Percentiles rank a stretch among this genome's conserved stretches.
These are phyloP conservation scores for Mycena filopes DNA, from an alignment of 768 basidiomycete genomes.

Conservation along the genomic window DNA sequence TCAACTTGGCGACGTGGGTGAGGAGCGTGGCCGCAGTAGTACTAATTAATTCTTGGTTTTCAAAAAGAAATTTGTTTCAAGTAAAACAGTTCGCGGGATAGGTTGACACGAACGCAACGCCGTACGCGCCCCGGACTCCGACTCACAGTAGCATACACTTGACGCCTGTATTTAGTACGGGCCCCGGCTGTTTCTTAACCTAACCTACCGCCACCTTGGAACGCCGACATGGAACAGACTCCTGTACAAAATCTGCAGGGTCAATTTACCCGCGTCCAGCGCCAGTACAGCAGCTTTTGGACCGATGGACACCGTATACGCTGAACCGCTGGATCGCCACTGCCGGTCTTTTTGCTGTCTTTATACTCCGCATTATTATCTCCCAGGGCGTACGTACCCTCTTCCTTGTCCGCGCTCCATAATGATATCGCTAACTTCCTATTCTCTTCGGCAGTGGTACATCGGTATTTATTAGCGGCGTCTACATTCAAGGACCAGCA, in stretches of 20 bases:
- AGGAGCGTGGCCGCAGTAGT: neutral
- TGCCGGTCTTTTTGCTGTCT: conserved; percentile 73
- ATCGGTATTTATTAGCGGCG: conserved; percentile 70
- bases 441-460: conserved; percentile 84
- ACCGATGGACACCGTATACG: conserved; percentile 91
- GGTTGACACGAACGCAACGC: no score
- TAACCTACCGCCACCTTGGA: no score
- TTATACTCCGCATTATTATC: conserved; percentile 86
- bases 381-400: conserved; percentile 83
- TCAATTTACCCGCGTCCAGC: conserved; percentile 64
- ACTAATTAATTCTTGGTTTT: neutral
- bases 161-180: no score
- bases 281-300: conserved; percentile 91
- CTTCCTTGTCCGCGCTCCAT: neutral
- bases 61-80: no score
- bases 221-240: conserved; percentile 55
- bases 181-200: no score
- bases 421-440: conserved; percentile 5
- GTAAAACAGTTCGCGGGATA: no score
- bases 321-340: conserved; percentile 91
- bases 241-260: conserved; percentile 60
- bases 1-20: no score
- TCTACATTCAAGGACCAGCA: conserved; percentile 30
- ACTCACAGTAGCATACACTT: no score
- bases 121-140: no score